These are phyloP conservation scores for Hericium erinaceus DNA, from an alignment of 768 basidiomycete species.

Conservation along the genomic window DNA sequence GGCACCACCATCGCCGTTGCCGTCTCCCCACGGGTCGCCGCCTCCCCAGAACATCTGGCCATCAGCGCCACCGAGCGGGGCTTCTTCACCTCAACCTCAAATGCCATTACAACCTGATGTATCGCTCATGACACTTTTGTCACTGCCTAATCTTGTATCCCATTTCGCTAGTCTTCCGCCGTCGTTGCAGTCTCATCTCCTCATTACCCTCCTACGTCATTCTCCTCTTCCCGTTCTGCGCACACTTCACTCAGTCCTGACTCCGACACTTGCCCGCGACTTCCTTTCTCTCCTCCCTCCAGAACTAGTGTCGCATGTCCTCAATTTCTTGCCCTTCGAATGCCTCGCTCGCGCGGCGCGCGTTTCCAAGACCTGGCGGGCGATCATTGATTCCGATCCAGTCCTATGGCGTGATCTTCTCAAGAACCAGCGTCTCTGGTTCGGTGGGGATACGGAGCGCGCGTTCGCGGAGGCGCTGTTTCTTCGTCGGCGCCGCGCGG, in stretches of 20 bases:
- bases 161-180: slow-evolving; percentile 78
- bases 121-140: slow-evolving; percentile 73
- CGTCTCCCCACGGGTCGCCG: slow-evolving; percentile 80
- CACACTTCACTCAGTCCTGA: slow-evolving; percentile 79
- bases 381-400: slow-evolving; percentile 84
- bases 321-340: slow-evolving; percentile 75
- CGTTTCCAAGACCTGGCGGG: slow-evolving; percentile 86
- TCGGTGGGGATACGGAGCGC: slow-evolving; percentile 76
- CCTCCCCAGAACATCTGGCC: slow-evolving; percentile 71
- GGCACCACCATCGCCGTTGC: slow-evolving; percentile 76
- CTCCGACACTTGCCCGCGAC: slow-evolving; percentile 87
- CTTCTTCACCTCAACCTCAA: slow-evolving; percentile 55
- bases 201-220: slow-evolving; percentile 86
- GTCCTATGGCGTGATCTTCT: slow-evolving; percentile 85
- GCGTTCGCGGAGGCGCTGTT: slow-evolving; percentile 68
- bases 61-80: slow-evolving; percentile 71
- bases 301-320: slow-evolving; percentile 83
- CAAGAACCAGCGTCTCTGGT: slow-evolving; percentile 80
- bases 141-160: slow-evolving; percentile 72
- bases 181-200: slow-evolving; percentile 83
- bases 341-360: slow-evolving; percentile 81
- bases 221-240: slow-evolving; percentile 88
- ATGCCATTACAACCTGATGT: slow-evolving; percentile 76
- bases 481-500: slow-evolving; percentile 43
- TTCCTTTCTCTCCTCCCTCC: slow-evolving; percentile 88